Base-by-base conservation (phyloP, 2,329 filamentous ascomycete species). In the Aureobasidium sp. region DNA sequence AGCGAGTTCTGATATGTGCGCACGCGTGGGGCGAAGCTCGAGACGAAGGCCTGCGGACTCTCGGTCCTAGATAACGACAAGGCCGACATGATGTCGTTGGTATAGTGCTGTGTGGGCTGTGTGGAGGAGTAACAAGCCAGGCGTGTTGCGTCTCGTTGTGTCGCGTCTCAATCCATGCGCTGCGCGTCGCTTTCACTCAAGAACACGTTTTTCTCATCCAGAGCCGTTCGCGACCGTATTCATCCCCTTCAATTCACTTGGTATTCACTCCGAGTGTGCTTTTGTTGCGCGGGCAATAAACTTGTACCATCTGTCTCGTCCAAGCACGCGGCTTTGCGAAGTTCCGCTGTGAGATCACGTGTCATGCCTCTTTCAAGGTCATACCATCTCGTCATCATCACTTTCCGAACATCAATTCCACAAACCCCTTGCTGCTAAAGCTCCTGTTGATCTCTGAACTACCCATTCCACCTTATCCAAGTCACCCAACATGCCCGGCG, bases 1-100 rank as follows among this genome's bases (percentile, higher is more conserved):
- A 97, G 85, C 41, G 93, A 90, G 78, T 97, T 97, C 74, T 88
- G 90, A 79, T 95, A 97, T 66, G 87, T 85, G 73, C 93, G 90
- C 71, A 97, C 79, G 71, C 93, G 89, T 66, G 93, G 90, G 76
- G 93, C 91, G 78, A 96, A 97, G 72, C 88, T 91, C 62, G 91
- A 93, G 69, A 94, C 86, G 72, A 96, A 94, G 47, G 91, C 90
- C 78, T 96, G 90, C 52, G 91, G 91, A 67, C 83, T 82, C 70
- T 82, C 78, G 73, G 79, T 58, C 39, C 72, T 68, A 37, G 62
- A 53, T 34, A 62, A 25, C 6, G 51, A 39, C 20, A 60, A 49
- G 74, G 75, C 76, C 71, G 67, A 67, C 74, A 76, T 76, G 70
- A 48, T 60, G 44, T 44, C 20, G 57, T 8, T 34, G 51, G 58